Evolutionary conservation across 1,284 basidiomycete genomes (phyloP).

Genomic region (Ustilago trichophora): DNA sequence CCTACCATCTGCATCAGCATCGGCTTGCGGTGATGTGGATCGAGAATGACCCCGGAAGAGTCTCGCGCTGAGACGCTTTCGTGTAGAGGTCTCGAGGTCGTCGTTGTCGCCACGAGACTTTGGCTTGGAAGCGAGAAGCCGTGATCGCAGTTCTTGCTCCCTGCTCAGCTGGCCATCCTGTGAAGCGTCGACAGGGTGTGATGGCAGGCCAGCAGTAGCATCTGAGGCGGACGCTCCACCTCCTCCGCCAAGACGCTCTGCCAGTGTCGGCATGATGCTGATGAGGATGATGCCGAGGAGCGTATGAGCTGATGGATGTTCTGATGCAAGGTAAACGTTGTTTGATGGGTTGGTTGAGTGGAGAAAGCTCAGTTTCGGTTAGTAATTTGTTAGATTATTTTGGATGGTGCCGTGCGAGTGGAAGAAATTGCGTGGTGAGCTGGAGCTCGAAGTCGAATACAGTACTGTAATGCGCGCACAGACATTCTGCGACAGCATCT

Average conservation of each 20-base stretch:
- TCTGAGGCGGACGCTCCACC: background rate
- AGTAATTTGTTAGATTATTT: conserved; percentile 3
- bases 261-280: conserved; percentile 26
- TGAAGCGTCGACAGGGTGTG: background rate
- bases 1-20: background rate
- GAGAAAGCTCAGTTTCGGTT: background rate
- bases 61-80: background rate
- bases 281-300: background rate
- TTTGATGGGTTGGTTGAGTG: too few species aligned
- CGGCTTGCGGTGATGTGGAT: conserved; percentile 1
- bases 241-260: conserved; percentile 15
- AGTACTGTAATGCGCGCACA: too few species aligned
- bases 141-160: conserved; percentile 32
- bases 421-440: conserved; percentile 29
- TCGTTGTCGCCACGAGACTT: background rate
- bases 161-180: conserved; percentile 9
- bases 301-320: conserved; percentile 1
- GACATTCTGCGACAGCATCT: conserved; percentile 2
- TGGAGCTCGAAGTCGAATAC: conserved; percentile 12
- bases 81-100: background rate
- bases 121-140: conserved; percentile 30
- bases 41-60: background rate
- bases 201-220: background rate
- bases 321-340: too few species aligned
- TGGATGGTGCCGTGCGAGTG: conserved; percentile 39